Base-by-base conservation (phyloP, 345 rosid genomes). In the Nasturtium officinale region DNA sequence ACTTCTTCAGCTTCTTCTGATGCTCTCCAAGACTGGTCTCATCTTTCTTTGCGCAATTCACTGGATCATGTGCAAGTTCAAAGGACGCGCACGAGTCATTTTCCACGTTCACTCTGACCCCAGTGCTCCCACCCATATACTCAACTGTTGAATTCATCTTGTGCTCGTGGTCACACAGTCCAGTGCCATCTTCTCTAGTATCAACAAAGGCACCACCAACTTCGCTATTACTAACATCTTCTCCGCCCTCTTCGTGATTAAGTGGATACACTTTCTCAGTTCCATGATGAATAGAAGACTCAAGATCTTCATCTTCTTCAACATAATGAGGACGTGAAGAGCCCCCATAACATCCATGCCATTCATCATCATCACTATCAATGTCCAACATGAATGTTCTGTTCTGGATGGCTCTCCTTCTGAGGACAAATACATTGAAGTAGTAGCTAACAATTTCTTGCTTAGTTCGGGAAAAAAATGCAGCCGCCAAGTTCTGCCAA, bases 311-410 rank as follows among this genome's bases (percentile, higher is more conserved):
- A 26, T 79, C 84, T 30, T 82, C 89, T 37, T 82, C 83, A 5
- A 58, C 48, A 52, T 67, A 81, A 65, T 46, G 85, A 63, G 46
- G 52, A 37, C 51, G 43, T 37, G 28, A 60, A 23, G 78, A 17
- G 29, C 67, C 59, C 33, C 73, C 75, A 45, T 75, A 62, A 48
- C 72, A 65, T 32, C 60, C 81, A 61, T 82, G 90, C 91, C 92
- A 89, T 69, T 89, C 92, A 61, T 90, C 97, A 59, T 90, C 87
- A 80, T 90, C 97, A 28, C 97, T 91, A 67, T 91, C 97, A 20
- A 83, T 68, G 65, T 85, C 83, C 73, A 71, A 42, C 0, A 82
- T 74, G 50, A 77, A 73, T 40, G 73, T 79, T 53, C 90, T 81
- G 77, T 90, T 90, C 83, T 90, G 97, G 30, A 70, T 72, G 65